Evolutionary conservation across 371 early-diverging fungal species (phyloP).

Genomic region (Actinomortierella wolfii): DNA sequence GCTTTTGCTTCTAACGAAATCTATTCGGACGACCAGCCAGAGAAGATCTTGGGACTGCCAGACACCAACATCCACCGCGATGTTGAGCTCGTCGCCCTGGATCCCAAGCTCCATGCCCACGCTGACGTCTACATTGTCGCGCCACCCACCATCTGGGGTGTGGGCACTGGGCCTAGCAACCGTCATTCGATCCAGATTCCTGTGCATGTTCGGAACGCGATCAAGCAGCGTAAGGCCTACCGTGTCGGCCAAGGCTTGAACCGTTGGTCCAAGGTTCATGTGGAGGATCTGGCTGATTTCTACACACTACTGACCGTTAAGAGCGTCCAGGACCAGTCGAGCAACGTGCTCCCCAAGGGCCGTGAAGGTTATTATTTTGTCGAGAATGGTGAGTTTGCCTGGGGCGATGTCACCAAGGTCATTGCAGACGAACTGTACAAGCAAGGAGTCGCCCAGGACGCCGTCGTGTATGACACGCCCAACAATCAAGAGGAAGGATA

Average conservation of each 20-base stretch:
- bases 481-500: constrained; percentile 13
- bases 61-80: constrained; percentile 33
- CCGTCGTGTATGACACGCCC: constrained; percentile 1
- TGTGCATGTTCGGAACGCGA: constrained; percentile 13
- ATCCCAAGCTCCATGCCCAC: constrained; percentile 9
- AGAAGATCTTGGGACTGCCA: constrained; percentile 19
- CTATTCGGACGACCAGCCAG: constrained; percentile 38
- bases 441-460: constrained; percentile 16
- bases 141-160: constrained; percentile 45
- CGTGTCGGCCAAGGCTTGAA: constrained; percentile 42
- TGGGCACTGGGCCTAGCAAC: constrained; percentile 38
- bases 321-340: not conserved
- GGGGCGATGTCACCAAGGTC: constrained; percentile 31
- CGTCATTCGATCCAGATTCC: constrained; percentile 45
- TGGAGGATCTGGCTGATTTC: constrained; percentile 41
- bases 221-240: constrained; percentile 21
- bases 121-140: constrained; percentile 46
- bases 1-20: constrained; percentile 12
- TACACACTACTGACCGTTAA: constrained; percentile 13
- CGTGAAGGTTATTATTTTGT: constrained; percentile 46
- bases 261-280: constrained; percentile 46
- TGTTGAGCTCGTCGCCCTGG: constrained; percentile 38
- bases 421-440: constrained; percentile 29
- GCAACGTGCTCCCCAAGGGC: constrained; percentile 23
- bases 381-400: constrained; percentile 29